A percentile compares a stretch with the other conserved stretches of the same genome.
Evolutionary conservation across 1,139 yeast genomes (phyloP).

Genomic region (Sugiyamaella pinicola): DNA sequence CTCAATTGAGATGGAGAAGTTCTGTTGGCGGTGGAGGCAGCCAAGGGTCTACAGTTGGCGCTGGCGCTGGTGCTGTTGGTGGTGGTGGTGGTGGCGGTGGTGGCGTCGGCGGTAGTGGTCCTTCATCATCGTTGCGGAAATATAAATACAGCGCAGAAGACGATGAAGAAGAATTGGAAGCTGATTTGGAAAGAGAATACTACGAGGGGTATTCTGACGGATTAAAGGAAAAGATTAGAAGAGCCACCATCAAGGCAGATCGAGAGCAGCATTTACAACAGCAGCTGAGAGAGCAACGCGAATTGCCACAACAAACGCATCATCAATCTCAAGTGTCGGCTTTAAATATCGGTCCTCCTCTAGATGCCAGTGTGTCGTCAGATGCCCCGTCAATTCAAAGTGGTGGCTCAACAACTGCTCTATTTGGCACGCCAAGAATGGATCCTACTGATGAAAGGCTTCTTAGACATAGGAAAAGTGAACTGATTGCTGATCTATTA

Average conservation of each 20-base stretch:
- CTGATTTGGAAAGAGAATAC: constrained; percentile 62
- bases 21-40: constrained; percentile 15
- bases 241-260: constrained; percentile 27
- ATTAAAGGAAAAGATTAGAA: constrained; percentile 45
- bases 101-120: background rate
- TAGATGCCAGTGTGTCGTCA: background rate
- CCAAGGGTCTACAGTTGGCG: background rate
- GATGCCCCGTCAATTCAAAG: constrained; percentile 13
- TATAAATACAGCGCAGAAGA: constrained; percentile 60
- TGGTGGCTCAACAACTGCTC: constrained; percentile 15
- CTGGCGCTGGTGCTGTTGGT: background rate
- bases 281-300: constrained; percentile 5
- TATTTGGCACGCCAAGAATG: constrained; percentile 9
- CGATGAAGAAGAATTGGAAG: constrained; percentile 63
- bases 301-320: background rate
- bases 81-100: background rate
- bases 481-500: constrained; percentile 26
- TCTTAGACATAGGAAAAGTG: constrained; percentile 27
- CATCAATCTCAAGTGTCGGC: background rate
- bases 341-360: constrained; percentile 4
- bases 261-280: constrained; percentile 9
- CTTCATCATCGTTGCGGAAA: constrained; percentile 15
- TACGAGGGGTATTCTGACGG: constrained; percentile 76
- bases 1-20: constrained; percentile 29
- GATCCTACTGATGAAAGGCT: constrained; percentile 8